Evolutionary conservation across 164 flowering plant genomes (phyloP).

Genomic region (Protea cynaroides): DNA sequence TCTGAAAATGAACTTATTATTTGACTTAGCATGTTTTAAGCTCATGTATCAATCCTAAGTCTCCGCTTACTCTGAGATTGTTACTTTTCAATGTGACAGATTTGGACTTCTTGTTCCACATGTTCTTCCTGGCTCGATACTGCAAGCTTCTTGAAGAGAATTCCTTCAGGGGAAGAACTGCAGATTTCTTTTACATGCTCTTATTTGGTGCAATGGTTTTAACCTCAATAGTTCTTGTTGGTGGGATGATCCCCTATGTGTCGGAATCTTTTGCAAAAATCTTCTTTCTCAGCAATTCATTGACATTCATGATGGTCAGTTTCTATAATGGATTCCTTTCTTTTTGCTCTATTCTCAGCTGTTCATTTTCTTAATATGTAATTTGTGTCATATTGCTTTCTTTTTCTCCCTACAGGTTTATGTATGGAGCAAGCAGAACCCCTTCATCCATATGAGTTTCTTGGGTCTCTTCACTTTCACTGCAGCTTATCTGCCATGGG

Average conservation of each 20-base stretch:
- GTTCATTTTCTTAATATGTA: not conserved
- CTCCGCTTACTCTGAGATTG: not conserved
- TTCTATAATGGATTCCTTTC: not conserved
- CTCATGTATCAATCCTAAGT: not conserved
- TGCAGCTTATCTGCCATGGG: conserved; percentile 99
- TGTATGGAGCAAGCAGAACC: conserved; percentile 99
- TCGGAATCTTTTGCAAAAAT: conserved; percentile 90
- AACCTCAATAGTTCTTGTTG: conserved; percentile 84
- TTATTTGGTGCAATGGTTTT: conserved; percentile 95
- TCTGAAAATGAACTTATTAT: not conserved
- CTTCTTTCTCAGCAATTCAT: conserved; percentile 92
- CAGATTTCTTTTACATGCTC: conserved; percentile 99
- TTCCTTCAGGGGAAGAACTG: conserved; percentile 96
- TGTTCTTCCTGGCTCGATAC: conserved; percentile 98
- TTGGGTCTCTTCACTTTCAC: conserved; percentile 97
- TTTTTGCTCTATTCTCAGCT: too few species aligned
- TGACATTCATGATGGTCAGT: conserved; percentile 99
- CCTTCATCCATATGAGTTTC: conserved; percentile 97
- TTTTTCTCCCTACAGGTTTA: conserved; percentile 59
- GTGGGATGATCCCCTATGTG: conserved; percentile 90
- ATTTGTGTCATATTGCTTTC: not conserved
- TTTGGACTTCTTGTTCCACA: conserved; percentile 95
- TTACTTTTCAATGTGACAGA: conserved; percentile 45
- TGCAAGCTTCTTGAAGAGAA: conserved; percentile 99
- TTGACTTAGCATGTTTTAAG: not conserved